Evolutionary conservation across 192 early-diverging fungal genomes (phyloP), one percentile per base, ranked within the genome.

Genomic region (Linnemannia zychae): DNA sequence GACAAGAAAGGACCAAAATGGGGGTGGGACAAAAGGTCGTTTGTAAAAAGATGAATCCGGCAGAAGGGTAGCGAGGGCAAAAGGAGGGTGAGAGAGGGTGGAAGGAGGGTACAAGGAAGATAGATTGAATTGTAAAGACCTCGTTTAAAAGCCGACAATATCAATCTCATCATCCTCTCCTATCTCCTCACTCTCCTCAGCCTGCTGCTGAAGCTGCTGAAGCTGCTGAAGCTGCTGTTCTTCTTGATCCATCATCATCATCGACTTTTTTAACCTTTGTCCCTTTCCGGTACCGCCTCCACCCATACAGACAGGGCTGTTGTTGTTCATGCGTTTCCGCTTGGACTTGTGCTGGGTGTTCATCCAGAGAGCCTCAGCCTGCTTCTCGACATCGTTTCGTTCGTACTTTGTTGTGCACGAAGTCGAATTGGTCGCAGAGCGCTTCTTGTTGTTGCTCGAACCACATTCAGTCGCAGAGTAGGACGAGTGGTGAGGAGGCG

Each of bases 251-350:
- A 63, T 63, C 57, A 63, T 63, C 24, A 73, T 63, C 24, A 73
- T 15, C 63, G 66, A 50, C 77, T 63, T 76, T 49, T 72, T n/a
- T 85, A 74, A 73, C 77, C 77, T 79, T 47, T 65, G 68, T 46
- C 83, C 77, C 38, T 85, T 84, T 28, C 77, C 71, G 50, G 83
- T 85, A 17, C 77, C 83, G 11, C 77, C 83, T 49, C 83, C 83
- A 36, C 83, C 83, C 52, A 79, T 71, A 37, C 77, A 70, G 31
- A 46, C 67, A 37, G 77, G 57, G 31, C 69, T 67, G 38, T 74
- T 76, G 31, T 76, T 78, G 24, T 40, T 70, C 66, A 37, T 36
- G 31, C 70, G 52, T 76, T 85, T 85, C 77, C 83, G 83, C 77
- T 85, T 85, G 48, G 46, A 38, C 65, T 85, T 85, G 67, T 78